phyloP scores from a whole-genome alignment of 371 early-diverging fungal genomes.

The Mortierella sp. region DNA sequence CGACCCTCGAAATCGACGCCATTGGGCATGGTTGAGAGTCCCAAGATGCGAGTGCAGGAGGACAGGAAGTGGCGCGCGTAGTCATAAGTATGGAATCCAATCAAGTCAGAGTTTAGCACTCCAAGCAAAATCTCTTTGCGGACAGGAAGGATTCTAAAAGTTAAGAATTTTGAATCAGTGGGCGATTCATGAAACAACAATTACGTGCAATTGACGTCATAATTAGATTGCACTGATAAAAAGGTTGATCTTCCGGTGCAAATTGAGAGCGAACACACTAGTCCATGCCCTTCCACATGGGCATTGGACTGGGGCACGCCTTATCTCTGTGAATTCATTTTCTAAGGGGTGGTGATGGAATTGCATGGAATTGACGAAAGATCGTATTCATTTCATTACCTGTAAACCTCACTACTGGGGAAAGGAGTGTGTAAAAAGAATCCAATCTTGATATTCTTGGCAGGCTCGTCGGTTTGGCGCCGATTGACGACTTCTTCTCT shows the following conservation, averaged over 20 bases:
- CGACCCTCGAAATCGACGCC: slow-evolving; percentile 92
- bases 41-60: slow-evolving; percentile 96
- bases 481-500: slow-evolving; percentile 65
- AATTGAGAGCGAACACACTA: neutral
- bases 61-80: slow-evolving; percentile 98
- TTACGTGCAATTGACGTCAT: slow-evolving; percentile 17
- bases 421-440: slow-evolving; percentile 99
- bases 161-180: neutral
- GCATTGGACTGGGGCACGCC: neutral
- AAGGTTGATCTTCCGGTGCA: neutral
- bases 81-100: slow-evolving; percentile 99
- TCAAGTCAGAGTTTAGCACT: slow-evolving; percentile 76
- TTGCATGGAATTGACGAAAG: too few relatives aligned
- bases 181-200: neutral
- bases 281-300: neutral
- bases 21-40: slow-evolving; percentile 91
- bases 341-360: too few relatives aligned
- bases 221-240: neutral
- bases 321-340: neutral
- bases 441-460: slow-evolving; percentile 91
- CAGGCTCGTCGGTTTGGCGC: slow-evolving; percentile 48
- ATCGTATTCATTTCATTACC: slow-evolving; percentile 44
- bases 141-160: neutral
- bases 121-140: slow-evolving; percentile 2
- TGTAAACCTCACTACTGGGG: slow-evolving; percentile 95